These are phyloP conservation scores for Candida boleticola DNA, from an alignment of 805 yeast species.

Conservation along the genomic window DNA sequence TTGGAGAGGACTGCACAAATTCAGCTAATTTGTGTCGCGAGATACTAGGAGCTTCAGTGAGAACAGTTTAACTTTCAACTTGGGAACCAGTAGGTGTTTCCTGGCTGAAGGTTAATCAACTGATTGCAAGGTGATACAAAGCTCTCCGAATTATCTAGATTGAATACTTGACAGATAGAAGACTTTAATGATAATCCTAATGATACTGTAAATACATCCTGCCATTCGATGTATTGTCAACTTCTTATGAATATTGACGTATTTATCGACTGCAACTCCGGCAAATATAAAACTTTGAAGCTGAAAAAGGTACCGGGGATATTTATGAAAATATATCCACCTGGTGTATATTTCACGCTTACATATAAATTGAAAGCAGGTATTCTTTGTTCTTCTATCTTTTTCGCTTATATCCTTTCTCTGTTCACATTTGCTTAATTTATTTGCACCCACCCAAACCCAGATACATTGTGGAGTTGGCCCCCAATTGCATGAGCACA, in stretches of 20 bases:
- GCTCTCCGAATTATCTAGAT: too few species aligned
- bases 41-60: too few species aligned
- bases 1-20: too few species aligned
- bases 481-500: too few species aligned
- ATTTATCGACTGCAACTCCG: slow-evolving; percentile 1
- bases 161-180: too few species aligned
- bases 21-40: too few species aligned
- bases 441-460: slow-evolving; percentile 12
- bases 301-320: slow-evolving; percentile 1
- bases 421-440: slow-evolving; percentile 9
- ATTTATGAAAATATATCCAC: not conserved
- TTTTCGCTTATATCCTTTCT: not conserved
- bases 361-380: slow-evolving; percentile 14
- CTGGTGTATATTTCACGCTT: slow-evolving; percentile 23
- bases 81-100: too few species aligned
- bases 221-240: slow-evolving; percentile 1
- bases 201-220: slow-evolving; percentile 14
- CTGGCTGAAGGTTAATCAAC: too few species aligned
- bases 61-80: too few species aligned
- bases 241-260: not conserved
- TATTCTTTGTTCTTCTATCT: not conserved
- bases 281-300: not conserved
- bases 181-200: too few species aligned
- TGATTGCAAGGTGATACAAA: too few species aligned
- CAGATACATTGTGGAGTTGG: too few species aligned